Evolutionary conservation across 1,284 basidiomycete genomes (phyloP).

Genomic region (Anthracocystis setariae): DNA sequence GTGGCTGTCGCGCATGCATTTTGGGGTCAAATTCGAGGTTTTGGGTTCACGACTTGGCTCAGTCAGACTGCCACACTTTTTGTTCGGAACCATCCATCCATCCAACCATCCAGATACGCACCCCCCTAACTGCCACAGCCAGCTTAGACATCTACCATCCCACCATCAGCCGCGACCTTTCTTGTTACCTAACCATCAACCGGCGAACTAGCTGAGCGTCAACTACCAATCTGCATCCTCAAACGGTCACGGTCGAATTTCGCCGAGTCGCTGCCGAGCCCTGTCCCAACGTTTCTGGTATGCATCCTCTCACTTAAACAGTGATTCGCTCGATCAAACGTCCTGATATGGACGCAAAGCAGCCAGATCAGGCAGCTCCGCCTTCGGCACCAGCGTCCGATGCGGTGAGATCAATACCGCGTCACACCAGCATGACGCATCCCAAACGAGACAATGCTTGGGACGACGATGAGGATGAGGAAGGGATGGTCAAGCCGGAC

Average conservation of each 20-base stretch:
- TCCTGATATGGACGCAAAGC: slow-evolving; percentile 12
- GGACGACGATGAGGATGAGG: slow-evolving; percentile 47
- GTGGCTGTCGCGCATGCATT: slow-evolving; percentile 14
- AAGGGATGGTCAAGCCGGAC: slow-evolving; percentile 47
- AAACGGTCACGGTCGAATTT: no score
- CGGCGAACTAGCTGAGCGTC: no score
- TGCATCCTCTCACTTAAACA: background rate
- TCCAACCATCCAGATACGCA: background rate
- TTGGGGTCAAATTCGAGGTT: slow-evolving; percentile 29
- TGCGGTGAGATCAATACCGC: slow-evolving; percentile 2
- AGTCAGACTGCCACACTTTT: slow-evolving; percentile 6
- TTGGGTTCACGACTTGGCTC: slow-evolving; percentile 7
- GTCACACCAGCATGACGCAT: slow-evolving; percentile 9
- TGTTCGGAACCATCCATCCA: slow-evolving; percentile 13
- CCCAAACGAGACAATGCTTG: background rate
- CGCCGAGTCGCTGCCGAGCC: no score
- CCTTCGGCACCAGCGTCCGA: background rate
- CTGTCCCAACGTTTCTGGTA: background rate
- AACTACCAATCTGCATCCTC: no score
- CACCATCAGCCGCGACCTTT: no score
- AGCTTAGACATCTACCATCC: no score
- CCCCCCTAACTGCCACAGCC: background rate
- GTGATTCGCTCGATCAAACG: background rate
- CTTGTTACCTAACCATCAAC: no score
- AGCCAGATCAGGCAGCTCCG: background rate